Base-by-base conservation (phyloP, 2,329 filamentous ascomycete genomes). In the Podosphaera fusca region DNA sequence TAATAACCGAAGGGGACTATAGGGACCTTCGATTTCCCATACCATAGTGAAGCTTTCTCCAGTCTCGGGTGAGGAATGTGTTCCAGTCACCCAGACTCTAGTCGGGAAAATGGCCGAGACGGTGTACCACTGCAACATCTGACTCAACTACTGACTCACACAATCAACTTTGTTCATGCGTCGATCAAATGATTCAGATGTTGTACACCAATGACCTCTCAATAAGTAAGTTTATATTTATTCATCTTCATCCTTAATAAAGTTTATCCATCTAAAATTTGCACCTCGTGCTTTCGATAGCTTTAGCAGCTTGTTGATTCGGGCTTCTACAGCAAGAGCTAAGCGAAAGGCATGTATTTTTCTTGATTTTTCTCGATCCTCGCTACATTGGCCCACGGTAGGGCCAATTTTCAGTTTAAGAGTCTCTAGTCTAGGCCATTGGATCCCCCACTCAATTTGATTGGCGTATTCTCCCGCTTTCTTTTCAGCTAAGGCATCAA, bases 401-500 rank as follows among this genome's bases (percentile, higher is more conserved):
- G 59, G 33, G 8, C 60, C 62, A 47, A 58, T 63, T 36, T 59
- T 50, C 3, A 64, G 9, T 33, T 58, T 58, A 1, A 65, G 55
- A 3, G 55, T 59, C 1, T 42, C 53, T 12, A 67, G 29, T 51
- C 61, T 63, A 7, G 58, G 49, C 64, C 64, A 67, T 21, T 62
- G 58, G 14, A 31, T 58, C 4, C 57, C 56, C 65, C 65, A 67
- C 38, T 66, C 63, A 1, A 67, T 46, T 21, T 63, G 62, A 33
- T 54, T 30, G 33, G 57, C 55, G 2, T 55, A 57, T 30, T 46
- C 55, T 34, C 58, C 58, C 42, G 51, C 46, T 12, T 42, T 51
- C 29, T 38, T 31, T 45, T 46, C 55, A n/a, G 56, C 56, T n/a
- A 65, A 47, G 3, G 65, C 65, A 38, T 56, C 56, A 3, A 63